Percentiles rank a stretch among this genome's conserved stretches.
These are phyloP conservation scores for Gossypium herbaceum DNA, from an alignment of 345 rosid species.

Conservation along the genomic window DNA sequence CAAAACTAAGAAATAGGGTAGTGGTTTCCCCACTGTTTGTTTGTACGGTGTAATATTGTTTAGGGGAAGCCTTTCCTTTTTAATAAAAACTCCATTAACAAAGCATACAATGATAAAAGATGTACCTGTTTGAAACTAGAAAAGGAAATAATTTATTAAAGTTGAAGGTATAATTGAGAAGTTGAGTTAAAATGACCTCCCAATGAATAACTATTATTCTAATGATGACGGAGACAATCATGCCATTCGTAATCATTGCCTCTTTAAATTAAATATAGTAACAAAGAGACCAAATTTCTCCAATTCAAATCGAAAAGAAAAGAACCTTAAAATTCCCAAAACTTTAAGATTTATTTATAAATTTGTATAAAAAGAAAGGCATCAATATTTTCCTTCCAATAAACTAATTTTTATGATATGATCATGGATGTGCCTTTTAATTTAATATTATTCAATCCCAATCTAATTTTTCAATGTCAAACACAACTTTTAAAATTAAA, in stretches of 20 bases:
- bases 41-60: background rate
- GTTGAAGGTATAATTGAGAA: too few relatives aligned
- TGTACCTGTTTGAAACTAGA: too few relatives aligned
- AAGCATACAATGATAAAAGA: too few relatives aligned
- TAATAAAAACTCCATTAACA: background rate
- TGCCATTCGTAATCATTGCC: too few relatives aligned
- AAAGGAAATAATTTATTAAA: too few relatives aligned
- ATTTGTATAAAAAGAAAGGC: background rate
- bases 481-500: too few relatives aligned
- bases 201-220: too few relatives aligned
- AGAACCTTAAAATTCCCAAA: background rate
- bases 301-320: background rate
- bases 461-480: too few relatives aligned
- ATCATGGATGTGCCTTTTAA: background rate
- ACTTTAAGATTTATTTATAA: background rate
- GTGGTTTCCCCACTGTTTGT: background rate
- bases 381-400: background rate
- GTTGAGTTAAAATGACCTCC: too few relatives aligned
- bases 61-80: background rate
- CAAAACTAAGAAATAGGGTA: background rate
- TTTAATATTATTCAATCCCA: too few relatives aligned
- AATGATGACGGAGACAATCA: too few relatives aligned
- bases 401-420: background rate
- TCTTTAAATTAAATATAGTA: too few relatives aligned
- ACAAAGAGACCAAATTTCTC: background rate